Evolutionary conservation across 352 stramenopile genomes (phyloP), one percentile per base, ranked within the genome.

Genomic region (Globisporangium radiosum): DNA sequence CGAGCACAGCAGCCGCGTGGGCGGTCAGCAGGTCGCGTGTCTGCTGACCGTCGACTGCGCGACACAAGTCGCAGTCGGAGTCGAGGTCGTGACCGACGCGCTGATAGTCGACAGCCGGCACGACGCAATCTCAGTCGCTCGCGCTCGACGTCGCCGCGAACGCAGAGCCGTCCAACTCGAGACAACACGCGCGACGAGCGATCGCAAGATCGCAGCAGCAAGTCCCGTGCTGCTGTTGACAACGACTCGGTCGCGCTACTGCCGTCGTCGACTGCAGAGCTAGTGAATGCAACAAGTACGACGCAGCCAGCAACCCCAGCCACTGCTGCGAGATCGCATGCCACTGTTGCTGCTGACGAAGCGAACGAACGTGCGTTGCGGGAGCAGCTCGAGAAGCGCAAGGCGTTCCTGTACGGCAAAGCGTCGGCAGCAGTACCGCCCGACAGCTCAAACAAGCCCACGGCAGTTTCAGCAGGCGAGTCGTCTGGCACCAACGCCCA

Each of bases 341-440:
- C 66, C 45, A 72, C 85, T 25, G 25, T 25, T 25, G 25, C 25
- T 25, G 25, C 25, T 25, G 25, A 25, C 25, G 25, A 25, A 25
- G 25, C 25, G 25, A 25, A 25, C 25, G 25, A 25, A 1, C 25
- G 25, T 25, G 25, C 25, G 25, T 25, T 25, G 15, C 65, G 64
- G 7, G 63, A 81, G 17, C 66, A 87, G 17, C 47, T 76, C 2
- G 75, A 81, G 40, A 78, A 68, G 53, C 65, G 76, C 3, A 82
- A 85, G 45, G 71, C 72, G 7, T 91, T 91, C 47, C 60, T 91
- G 11, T 91, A 91, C 48, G 81, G 81, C 4, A 47, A 4, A 53
- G 17, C 13, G 14, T 1, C 25, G 37, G 13, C 5, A 9, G 5
- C 19, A 11, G 15, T n/a, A 10, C 25, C 36, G 7, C 9, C 43